Evolutionary conservation across 306 rosid species (phyloP), one percentile per base, ranked within the genome.

Genomic region (Neltuma alba): DNA sequence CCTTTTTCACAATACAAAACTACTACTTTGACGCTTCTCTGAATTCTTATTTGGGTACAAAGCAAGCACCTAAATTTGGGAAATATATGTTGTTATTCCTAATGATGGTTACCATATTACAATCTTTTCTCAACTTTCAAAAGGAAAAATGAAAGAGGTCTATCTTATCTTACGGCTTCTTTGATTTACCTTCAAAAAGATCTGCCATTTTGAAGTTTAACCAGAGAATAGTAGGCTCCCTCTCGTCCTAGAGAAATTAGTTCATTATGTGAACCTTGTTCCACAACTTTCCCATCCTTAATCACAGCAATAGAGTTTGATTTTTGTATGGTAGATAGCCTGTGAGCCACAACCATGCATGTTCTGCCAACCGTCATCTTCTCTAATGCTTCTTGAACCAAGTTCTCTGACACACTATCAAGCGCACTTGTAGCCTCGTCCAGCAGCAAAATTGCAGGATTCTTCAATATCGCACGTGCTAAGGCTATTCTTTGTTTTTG

Each of bases 381-480:
- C 50, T 90, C 89, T 15, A 88, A 78, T 21, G 92, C 89, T 79
- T 87, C 97, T 83, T 93, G 86, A 52, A 86, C 85, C 67, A 88
- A 78, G 9, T 86, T 87, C 82, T 91, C 97, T 15, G 99, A 92
- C 41, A 86, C 90, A 66, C 97, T 95, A 45, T 95, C 99, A 55
- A 92, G 96, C 74, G 97, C 99, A 80, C 97, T 90, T 1, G 99
- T 95, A 2, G 98, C 97, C 79, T 92, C 94, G 48, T 95, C 98
- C 20, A 95, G 83, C 7, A 95, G 92, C 18, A 95, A 92, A 64
- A 95, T 91, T 82, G 97, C 70, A 2, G 97, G 93, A 44, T 90
- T 90, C 92, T 90, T 93, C 67, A 91, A 80, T 60, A 93, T 85
- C 5, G 97, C 98, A 13, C 97, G 84, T 3, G 99, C 99, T 48